Evolutionary conservation across 805 yeast genomes (phyloP).

Genomic region (Limtongia smithiae): DNA sequence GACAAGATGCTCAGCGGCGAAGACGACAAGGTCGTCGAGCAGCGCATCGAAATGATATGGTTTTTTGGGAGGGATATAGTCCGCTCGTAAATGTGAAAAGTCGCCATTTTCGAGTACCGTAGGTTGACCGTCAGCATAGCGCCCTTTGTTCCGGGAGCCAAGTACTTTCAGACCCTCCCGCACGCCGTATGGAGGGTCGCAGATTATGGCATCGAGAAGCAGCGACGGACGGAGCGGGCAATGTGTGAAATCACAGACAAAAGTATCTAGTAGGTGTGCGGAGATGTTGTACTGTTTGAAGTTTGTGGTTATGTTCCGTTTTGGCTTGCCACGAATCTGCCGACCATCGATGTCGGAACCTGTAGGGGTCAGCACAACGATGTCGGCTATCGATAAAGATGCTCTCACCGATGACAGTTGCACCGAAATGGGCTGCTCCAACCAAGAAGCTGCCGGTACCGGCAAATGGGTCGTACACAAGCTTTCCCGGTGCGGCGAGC

Average conservation of each 20-base stretch:
- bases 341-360: slow-evolving; percentile 91
- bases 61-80: slow-evolving; percentile 88
- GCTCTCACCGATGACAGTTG: slow-evolving; percentile 52
- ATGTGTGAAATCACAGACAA: slow-evolving; percentile 94
- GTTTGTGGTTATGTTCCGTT: slow-evolving; percentile 52
- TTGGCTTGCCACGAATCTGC: slow-evolving; percentile 64
- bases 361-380: too few relatives aligned
- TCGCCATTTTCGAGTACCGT: slow-evolving; percentile 25
- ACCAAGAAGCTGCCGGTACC: slow-evolving; percentile 95
- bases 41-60: slow-evolving; percentile 77
- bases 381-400: too few relatives aligned
- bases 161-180: slow-evolving; percentile 92
- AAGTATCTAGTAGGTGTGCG: slow-evolving; percentile 60
- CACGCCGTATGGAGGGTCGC: slow-evolving; percentile 98
- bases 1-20: slow-evolving; percentile 68
- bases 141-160: slow-evolving; percentile 71
- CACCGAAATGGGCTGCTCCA: slow-evolving; percentile 83
- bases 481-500: slow-evolving; percentile 58
- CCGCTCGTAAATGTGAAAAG: slow-evolving; percentile 46
- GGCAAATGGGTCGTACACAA: slow-evolving; percentile 90
- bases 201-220: slow-evolving; percentile 71
- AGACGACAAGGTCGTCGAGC: slow-evolving; percentile 71
- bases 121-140: slow-evolving; percentile 51
- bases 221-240: slow-evolving; percentile 67
- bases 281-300: slow-evolving; percentile 69